Conservation (phyloP, 78 protist genomes). For the Dictyostelium citrinum region DNA sequence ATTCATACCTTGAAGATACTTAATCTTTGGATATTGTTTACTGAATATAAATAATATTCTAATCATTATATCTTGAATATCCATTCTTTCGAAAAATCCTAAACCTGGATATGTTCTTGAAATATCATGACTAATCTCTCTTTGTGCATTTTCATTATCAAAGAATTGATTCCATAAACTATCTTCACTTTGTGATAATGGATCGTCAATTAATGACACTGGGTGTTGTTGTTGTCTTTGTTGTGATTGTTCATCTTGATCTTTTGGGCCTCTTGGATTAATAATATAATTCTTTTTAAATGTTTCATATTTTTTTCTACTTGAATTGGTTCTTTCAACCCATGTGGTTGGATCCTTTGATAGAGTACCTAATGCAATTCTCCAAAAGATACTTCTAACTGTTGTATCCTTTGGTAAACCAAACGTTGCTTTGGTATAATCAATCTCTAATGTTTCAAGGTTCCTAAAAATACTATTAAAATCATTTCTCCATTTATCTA, state of each 20-base stretch:
- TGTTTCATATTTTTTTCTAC: constrained; percentile 43
- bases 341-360: constrained; percentile 12
- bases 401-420: constrained; percentile 18
- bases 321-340: constrained; percentile 36
- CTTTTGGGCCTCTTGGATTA: constrained; percentile 2
- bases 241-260: neutral
- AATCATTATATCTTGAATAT: constrained; percentile 56
- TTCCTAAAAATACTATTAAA: neutral
- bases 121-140: constrained; percentile 80
- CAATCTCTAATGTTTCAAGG: neutral
- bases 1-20: constrained; percentile 88
- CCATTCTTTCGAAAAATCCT: constrained; percentile 67
- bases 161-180: constrained; percentile 78
- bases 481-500: constrained; percentile 17
- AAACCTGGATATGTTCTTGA: constrained; percentile 80
- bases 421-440: neutral
- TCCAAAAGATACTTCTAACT: constrained; percentile 38
- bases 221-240: neutral
- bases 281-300: constrained; percentile 30
- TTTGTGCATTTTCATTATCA: constrained; percentile 70
- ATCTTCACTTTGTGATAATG: constrained; percentile 52
- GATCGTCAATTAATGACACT: constrained; percentile 6
- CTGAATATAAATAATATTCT: constrained; percentile 75
- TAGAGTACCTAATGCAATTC: constrained; percentile 15
- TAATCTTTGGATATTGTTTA: constrained; percentile 63